Base-by-base conservation (phyloP, 1,284 basidiomycete genomes). In the Boletus calvinii region DNA sequence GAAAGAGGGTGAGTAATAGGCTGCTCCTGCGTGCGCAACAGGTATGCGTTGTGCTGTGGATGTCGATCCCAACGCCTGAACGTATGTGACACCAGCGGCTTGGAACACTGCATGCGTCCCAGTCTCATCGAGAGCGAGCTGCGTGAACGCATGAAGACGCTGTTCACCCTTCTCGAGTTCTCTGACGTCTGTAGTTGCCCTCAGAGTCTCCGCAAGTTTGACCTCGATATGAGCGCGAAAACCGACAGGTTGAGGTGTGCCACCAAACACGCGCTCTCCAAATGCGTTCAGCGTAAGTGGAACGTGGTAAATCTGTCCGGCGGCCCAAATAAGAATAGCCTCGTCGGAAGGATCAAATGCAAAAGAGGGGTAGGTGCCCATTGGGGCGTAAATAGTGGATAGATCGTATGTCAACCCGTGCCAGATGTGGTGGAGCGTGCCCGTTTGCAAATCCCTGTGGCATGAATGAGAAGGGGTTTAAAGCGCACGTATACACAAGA, bases 341-440 rank as follows among this genome's bases (percentile, higher is more conserved):
- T 79, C 73, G 56, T 85, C 81, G 7, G 71, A 67, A 0, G 84
- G 53, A 52, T 54, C 49, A 65, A 87, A 88, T 3, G 84, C 75
- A 60, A 85, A 89, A 1, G 84, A 83, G 0, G 87, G 85, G 58
- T 88, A 89, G 22, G 86, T 85, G 15, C 86, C 85, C 82, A 87
- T 87, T 0, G 85, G 84, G 6, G 85, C 83, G 10, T 80, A 85
- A 43, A 85, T 73, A 5, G 68, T 66, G n/a, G 75, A 74, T 15
- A 82, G 71, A 61, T 89, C 86, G 58, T 84, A 87, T 1, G 77
- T 82, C 30, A 89, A 74, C 0, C 84, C 86, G 48, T 87, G 70
- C 83, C 83, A 89, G n/a, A 81, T 67, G 59, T 88, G 69, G 55
- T 76, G 78, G 31, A 85, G 70, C 1, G 82, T 83, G 8, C 86